phyloP scores from a whole-genome alignment of 495 filamentous ascomycete genomes.

The Talaromyces trachyspermus region DNA sequence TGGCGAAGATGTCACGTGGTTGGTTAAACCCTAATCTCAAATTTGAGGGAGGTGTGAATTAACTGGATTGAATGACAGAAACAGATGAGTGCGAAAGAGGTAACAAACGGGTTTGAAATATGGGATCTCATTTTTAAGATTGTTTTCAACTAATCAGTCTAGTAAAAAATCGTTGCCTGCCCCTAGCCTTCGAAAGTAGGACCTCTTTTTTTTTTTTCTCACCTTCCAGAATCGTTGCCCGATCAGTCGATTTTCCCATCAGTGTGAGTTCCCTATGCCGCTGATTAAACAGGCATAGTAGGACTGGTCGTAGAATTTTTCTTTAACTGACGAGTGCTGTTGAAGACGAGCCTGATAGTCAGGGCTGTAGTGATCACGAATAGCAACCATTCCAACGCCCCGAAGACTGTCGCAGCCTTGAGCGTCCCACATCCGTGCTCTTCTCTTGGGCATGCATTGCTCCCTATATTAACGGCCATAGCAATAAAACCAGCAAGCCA shows the following conservation, averaged over 20 bases:
- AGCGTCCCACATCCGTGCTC: constrained; percentile 15
- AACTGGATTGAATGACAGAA: too few species aligned
- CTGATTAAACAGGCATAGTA: neutral
- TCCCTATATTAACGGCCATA: constrained; percentile 15
- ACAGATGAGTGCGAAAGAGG: too few species aligned
- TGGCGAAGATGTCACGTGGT: too few species aligned
- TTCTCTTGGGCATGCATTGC: constrained; percentile 9
- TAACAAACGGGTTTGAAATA: too few species aligned
- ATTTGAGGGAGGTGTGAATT: too few species aligned
- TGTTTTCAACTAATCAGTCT: neutral
- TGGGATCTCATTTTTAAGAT: too few species aligned
- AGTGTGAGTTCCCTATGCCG: neutral
- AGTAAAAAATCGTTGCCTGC: neutral
- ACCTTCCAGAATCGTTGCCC: neutral
- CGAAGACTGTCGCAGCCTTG: constrained; percentile 20
- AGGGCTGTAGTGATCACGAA: constrained; percentile 20
- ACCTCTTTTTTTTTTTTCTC: neutral
- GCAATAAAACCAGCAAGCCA: constrained; percentile 25
- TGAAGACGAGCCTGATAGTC: constrained; percentile 17
- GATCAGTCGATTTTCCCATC: neutral
- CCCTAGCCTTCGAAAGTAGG: neutral
- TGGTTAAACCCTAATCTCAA: too few species aligned
- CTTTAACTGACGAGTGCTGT: constrained; percentile 3
- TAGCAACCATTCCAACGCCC: constrained; percentile 20
- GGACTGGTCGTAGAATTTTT: neutral